phyloP scores from a whole-genome alignment of 129 eudicot genomes.

The Tagetes patula region DNA sequence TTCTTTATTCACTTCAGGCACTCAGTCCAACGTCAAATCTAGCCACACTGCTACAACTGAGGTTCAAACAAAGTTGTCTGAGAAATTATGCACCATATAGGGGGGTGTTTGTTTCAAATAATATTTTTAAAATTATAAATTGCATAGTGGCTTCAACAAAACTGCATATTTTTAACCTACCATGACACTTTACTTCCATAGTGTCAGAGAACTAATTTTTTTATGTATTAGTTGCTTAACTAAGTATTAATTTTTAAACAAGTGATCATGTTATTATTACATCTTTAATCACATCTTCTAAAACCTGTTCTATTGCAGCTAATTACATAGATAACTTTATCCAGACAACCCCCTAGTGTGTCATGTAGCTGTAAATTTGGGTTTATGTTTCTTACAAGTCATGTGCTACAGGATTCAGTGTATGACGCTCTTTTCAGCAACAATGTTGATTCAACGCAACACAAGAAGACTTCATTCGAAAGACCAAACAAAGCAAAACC shows the following conservation, averaged over 20 bases:
- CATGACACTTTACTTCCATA: not conserved
- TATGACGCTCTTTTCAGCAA: constrained; percentile 53
- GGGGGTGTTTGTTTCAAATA: not conserved
- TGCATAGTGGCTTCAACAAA: not conserved
- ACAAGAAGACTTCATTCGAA: constrained; percentile 27
- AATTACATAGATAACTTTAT: no score
- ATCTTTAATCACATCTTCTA: not conserved
- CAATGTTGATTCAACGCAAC: constrained; percentile 32
- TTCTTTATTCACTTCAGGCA: constrained; percentile 43
- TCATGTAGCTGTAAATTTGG: constrained; percentile 9
- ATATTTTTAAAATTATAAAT: not conserved
- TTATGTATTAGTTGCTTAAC: not conserved
- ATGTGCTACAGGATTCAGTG: constrained; percentile 52
- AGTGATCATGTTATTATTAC: not conserved
- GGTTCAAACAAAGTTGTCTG: constrained; percentile 38
- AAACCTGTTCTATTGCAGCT: not conserved
- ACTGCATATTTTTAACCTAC: not conserved
- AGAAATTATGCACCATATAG: not conserved
- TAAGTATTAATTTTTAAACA: not conserved
- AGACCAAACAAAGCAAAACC: constrained; percentile 33
- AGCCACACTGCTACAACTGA: constrained; percentile 37
- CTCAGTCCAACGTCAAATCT: constrained; percentile 29
- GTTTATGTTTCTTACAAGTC: not conserved
- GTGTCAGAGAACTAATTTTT: not conserved
- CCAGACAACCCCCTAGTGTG: not conserved